Conservation (phyloP, 2,329 filamentous ascomycete genomes). For the Pezicula carpinea region DNA sequence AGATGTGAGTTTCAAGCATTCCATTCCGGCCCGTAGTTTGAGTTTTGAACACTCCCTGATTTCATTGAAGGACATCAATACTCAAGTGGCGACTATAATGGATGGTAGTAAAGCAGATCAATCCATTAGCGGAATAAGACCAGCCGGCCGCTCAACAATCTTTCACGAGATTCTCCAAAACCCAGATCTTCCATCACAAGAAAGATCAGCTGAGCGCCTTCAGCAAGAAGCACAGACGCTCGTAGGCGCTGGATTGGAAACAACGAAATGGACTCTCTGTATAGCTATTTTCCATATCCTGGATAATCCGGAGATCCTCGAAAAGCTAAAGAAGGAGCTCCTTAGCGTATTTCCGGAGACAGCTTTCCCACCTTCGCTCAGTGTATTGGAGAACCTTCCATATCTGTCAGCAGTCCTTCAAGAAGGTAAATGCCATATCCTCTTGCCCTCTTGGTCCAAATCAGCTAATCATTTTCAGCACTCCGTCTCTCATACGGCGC, state of each 20-base stretch:
- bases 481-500: slow-evolving; percentile 11
- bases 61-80: no score
- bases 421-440: slow-evolving; percentile 10
- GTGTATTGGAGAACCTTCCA: no score
- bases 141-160: slow-evolving; percentile 10
- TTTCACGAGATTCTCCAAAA: slow-evolving; percentile 20
- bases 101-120: no score
- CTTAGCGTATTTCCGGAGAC: no score
- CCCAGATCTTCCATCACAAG: slow-evolving; percentile 30
- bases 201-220: slow-evolving; percentile 31
- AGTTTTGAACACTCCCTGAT: no score
- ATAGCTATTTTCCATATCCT: slow-evolving; percentile 28
- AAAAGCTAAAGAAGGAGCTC: slow-evolving; percentile 24
- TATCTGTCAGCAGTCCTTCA: slow-evolving; percentile 15
- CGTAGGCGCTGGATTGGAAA: slow-evolving; percentile 36
- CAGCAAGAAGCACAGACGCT: slow-evolving; percentile 34
- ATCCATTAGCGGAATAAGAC: background rate
- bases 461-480: slow-evolving; percentile 4
- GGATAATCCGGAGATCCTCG: slow-evolving; percentile 16
- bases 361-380: no score
- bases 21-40: no score
- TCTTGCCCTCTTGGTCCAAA: background rate
- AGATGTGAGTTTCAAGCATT: no score
- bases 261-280: slow-evolving; percentile 27
- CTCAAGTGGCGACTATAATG: no score